A percentile compares a stretch with the other conserved stretches of the same genome.
phyloP scores from a whole-genome alignment of 2,329 filamentous ascomycete genomes.

The Colletotrichum lindemuthianum region DNA sequence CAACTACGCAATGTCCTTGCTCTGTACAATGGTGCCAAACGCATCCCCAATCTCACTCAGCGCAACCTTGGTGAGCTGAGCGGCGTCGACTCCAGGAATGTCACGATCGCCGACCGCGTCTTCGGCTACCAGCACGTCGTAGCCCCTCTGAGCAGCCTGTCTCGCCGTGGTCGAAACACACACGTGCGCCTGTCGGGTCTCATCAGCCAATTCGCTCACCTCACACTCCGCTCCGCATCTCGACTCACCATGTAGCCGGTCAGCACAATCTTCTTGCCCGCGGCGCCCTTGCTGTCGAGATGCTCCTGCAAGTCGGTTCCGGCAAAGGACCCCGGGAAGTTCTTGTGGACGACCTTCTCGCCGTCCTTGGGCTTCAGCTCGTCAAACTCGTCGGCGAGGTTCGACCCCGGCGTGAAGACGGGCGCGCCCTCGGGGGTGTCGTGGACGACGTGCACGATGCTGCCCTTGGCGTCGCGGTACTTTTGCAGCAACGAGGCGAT shows the following conservation, averaged over 20 bases:
- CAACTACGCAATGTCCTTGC: constrained; percentile 39
- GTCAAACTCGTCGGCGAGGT: constrained; percentile 68
- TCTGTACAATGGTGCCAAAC: constrained; percentile 68
- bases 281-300: constrained; percentile 58
- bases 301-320: constrained; percentile 66
- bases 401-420: constrained; percentile 71
- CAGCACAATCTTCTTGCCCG: constrained; percentile 69
- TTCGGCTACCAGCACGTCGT: constrained; percentile 69
- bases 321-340: constrained; percentile 68
- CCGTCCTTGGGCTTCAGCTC: constrained; percentile 63
- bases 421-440: constrained; percentile 68
- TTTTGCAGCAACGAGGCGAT: constrained; percentile 67
- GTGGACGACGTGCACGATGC: constrained; percentile 71
- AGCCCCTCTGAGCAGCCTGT: constrained; percentile 68
- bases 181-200: constrained; percentile 66
- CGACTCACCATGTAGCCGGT: constrained; percentile 65
- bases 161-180: constrained; percentile 72
- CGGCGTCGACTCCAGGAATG: constrained; percentile 69
- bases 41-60: constrained; percentile 70
- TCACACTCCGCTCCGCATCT: not conserved
- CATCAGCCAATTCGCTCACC: not conserved
- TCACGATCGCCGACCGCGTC: constrained; percentile 74
- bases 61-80: constrained; percentile 60
- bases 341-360: constrained; percentile 69
- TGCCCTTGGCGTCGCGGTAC: constrained; percentile 64